Base-by-base conservation (phyloP, 2,329 filamentous ascomycete species). In the Cladobotryum mycophilum region DNA sequence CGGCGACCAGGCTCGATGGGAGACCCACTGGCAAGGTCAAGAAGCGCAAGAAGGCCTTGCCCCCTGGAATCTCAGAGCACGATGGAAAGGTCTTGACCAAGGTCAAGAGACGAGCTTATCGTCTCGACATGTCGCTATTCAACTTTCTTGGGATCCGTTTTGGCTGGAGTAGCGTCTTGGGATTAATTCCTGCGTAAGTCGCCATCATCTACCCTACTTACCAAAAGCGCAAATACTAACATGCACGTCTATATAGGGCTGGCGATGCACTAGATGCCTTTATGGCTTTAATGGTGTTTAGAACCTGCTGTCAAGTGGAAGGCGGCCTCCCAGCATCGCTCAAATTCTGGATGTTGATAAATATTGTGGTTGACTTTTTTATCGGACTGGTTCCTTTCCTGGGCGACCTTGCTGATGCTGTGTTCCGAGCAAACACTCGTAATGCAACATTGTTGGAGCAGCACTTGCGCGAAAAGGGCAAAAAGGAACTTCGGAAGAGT, bases 131-230 rank as follows among this genome's bases (percentile, higher is more conserved):
- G 75, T 81, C 80, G 49, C 79, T 96, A 5, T 95, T 92, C 73
- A 90, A 81, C 62, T 81, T 89, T 63, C 81, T 86, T 56, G 89
- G 90, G 41, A 78, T 95, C 53, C 81, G 85, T 52, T 91, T 97
- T 64, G 93, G 93, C 49, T 96, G 90, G 89, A 82, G 88, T 47
- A 87, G 85, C 60, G 80, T 96, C 52, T 88, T 97, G 60, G 93
- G 85, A 13, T 65, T 97, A 7, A 69, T 97, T 49, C 93, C 93
- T 59, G 81, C 81, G 80, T 89, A 78, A 76, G 87, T 79, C 12
- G 6, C 15, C 18, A 18, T 35, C 34, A 14, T 15, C 6, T 20
- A 22, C 12, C 25, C n/a, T 5, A 18, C 17, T 18, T 36, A 17
- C 47, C 41, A 8, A 51, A 20, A 34, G 25, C n/a, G 35, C 25